These are phyloP conservation scores for Microcyclospora tardicrescens DNA, from an alignment of 2,329 filamentous ascomycete species.

Conservation along the genomic window DNA sequence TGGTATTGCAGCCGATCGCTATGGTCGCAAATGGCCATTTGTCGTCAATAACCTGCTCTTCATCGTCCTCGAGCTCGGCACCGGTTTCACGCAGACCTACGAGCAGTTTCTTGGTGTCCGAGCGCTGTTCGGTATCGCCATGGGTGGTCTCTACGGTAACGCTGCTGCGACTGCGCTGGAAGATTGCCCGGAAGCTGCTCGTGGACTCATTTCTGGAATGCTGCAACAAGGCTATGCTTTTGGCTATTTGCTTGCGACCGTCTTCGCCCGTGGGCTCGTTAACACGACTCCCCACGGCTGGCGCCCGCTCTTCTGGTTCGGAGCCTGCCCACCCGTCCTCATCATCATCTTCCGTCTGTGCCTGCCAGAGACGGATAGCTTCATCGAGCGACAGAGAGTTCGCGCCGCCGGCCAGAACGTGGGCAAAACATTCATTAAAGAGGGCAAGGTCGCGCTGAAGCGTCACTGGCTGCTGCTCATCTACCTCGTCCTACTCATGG, in stretches of 20 bases:
- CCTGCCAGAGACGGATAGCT: constrained; percentile 69
- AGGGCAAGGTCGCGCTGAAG: constrained; percentile 66
- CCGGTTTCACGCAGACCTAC: constrained; percentile 47
- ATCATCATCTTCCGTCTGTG: constrained; percentile 66
- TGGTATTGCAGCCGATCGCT: constrained; percentile 16
- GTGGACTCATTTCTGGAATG: constrained; percentile 49
- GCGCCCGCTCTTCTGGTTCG: constrained; percentile 85
- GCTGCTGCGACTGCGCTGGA: constrained; percentile 50
- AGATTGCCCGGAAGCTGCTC: constrained; percentile 45
- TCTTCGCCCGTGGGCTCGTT: constrained; percentile 44
- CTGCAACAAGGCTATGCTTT: constrained; percentile 53
- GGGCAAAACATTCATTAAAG: constrained; percentile 55
- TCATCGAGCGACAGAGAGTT: constrained; percentile 51
- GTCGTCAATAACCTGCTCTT: constrained; percentile 49
- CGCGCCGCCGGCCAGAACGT: constrained; percentile 48
- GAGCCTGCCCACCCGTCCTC: constrained; percentile 62
- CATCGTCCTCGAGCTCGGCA: constrained; percentile 47
- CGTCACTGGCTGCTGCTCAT: constrained; percentile 68
- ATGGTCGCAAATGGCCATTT: constrained; percentile 33
- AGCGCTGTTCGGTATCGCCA: constrained; percentile 50
- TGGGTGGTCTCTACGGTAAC: constrained; percentile 51
- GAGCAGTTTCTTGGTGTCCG: constrained; percentile 45
- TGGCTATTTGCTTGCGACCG: constrained; percentile 44
- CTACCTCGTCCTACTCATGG: constrained; percentile 78
- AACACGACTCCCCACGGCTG: constrained; percentile 67